Percentiles rank a stretch among this genome's conserved stretches.
These are phyloP conservation scores for Pterula multifida DNA, from an alignment of 1,284 basidiomycete species.

Conservation along the genomic window DNA sequence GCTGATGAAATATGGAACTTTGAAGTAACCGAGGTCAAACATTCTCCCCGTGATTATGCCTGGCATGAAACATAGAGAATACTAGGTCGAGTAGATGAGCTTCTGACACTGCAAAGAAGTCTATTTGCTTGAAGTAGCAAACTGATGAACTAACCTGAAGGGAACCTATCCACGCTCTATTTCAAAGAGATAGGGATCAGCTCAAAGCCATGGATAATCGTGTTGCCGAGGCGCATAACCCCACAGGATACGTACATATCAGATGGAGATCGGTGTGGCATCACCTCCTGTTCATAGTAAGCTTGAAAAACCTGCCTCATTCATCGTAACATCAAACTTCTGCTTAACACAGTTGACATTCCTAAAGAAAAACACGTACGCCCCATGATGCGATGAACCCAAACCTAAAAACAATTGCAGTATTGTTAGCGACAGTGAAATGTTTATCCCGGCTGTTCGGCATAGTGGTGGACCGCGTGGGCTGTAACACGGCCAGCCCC, in stretches of 20 bases:
- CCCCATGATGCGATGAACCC: conserved; percentile 1
- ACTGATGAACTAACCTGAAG: conserved; percentile 34
- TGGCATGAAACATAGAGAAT: conserved; percentile 35
- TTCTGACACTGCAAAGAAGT: neutral
- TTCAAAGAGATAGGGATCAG: neutral
- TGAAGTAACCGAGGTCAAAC: conserved; percentile 41
- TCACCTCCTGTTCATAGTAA: conserved; percentile 33
- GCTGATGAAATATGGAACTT: conserved; percentile 23
- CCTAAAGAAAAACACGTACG: neutral
- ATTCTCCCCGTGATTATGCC: conserved; percentile 38
- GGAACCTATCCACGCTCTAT: conserved; percentile 68
- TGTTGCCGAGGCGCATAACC: too few relatives aligned
- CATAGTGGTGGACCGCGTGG: too few relatives aligned
- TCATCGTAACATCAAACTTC: neutral
- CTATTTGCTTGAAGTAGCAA: neutral
- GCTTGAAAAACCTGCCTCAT: conserved; percentile 39
- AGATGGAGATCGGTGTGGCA: conserved; percentile 30
- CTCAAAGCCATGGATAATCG: conserved; percentile 6
- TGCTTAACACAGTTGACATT: too few relatives aligned
- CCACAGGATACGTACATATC: conserved; percentile 34
- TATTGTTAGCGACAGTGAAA: conserved; percentile 18
- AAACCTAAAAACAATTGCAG: conserved; percentile 10
- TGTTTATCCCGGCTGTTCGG: too few relatives aligned
- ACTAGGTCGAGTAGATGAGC: conserved; percentile 25
- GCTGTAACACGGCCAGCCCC: neutral